phyloP scores from a whole-genome alignment of 106 monocot species.

The Iris macrosiphon region DNA sequence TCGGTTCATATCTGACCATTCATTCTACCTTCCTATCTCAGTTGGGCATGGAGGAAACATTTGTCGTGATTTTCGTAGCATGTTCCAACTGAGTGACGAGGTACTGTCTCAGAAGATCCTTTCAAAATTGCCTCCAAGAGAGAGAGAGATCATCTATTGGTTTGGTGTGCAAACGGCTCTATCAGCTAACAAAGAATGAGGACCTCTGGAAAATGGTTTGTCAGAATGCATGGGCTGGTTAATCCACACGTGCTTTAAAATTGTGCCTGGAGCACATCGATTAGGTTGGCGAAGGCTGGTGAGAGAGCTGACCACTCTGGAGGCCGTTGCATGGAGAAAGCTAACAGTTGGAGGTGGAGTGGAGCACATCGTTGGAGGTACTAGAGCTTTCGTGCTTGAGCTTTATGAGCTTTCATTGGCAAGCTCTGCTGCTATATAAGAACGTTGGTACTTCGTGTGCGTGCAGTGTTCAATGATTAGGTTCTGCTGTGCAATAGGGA shows the following conservation, averaged over 20 bases:
- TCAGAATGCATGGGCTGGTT: slow-evolving; percentile 49
- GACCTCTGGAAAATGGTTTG: slow-evolving; percentile 64
- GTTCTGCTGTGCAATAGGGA: no score
- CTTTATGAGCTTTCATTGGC: slow-evolving; percentile 41
- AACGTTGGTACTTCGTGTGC: no score
- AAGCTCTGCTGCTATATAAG: no score
- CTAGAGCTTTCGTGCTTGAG: slow-evolving; percentile 48
- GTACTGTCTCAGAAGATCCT: slow-evolving; percentile 49
- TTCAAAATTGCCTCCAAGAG: slow-evolving; percentile 42
- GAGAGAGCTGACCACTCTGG: slow-evolving; percentile 56
- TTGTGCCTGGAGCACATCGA: slow-evolving; percentile 28
- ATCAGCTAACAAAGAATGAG: slow-evolving; percentile 47
- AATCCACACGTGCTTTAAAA: slow-evolving; percentile 35
- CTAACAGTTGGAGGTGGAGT: slow-evolving; percentile 52
- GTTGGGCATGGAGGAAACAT: slow-evolving; percentile 15
- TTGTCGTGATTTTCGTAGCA: slow-evolving; percentile 32
- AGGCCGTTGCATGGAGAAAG: slow-evolving; percentile 55
- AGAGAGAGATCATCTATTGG: slow-evolving; percentile 53
- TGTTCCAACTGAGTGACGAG: slow-evolving; percentile 51
- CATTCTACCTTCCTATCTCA: slow-evolving; percentile 18
- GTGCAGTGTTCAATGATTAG: no score
- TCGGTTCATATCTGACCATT: slow-evolving; percentile 2
- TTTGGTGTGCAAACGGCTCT: slow-evolving; percentile 37
- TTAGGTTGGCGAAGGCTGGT: slow-evolving; percentile 47
- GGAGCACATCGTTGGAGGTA: slow-evolving; percentile 56